Base-by-base conservation (phyloP, 345 rosid genomes). In the Melastoma malabathricum region DNA sequence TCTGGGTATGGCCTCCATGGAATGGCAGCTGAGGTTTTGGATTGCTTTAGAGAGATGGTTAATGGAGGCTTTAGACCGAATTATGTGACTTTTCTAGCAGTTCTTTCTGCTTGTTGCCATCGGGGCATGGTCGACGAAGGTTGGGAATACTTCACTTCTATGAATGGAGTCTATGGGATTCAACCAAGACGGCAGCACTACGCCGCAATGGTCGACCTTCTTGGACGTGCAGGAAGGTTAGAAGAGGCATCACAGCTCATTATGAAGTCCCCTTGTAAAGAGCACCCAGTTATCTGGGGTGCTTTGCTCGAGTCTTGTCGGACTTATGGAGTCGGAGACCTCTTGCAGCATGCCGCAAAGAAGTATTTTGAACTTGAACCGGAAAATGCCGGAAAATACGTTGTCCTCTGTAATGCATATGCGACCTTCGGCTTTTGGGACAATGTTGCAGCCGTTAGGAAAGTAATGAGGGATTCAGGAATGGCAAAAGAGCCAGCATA, bases 51-150 rank as follows among this genome's bases (percentile, higher is more conserved):
- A 43, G 67, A 70, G 74, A 78, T 86, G 92, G 73, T 48, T 57
- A 57, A 59, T 52, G 82, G 76, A 46, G 77, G 82, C 18, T 71
- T 73, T 38, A 58, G 75, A 54, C 88, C 92, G 41, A 78, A 80
- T 53, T 72, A 70, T 44, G 75, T 86, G 59, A 78, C 92, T 4
- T 78, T 86, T 63, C 69, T 82, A 20, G 82, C 78, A 6, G 79
- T 76, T 51, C 78, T 86, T 56, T 74, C 75, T 69, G 88, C 92
- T 9, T 86, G 92, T 65, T 73, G 80, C 65, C 86, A 75, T 68
- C 82, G 80, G 61, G 88, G 92, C 63, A 66, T 80, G 54, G 68
- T 86, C 52, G 76, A 74, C 34, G 63, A 82, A 59, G 95, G 79
- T 15, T 18, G 62, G 79, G 60, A 34, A 38, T 59, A 63, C 67